Percentiles rank a stretch among this genome's conserved stretches.
Conservation (phyloP, 2,329 filamentous ascomycete species). For the Pseudogymnoascus sp. region DNA sequence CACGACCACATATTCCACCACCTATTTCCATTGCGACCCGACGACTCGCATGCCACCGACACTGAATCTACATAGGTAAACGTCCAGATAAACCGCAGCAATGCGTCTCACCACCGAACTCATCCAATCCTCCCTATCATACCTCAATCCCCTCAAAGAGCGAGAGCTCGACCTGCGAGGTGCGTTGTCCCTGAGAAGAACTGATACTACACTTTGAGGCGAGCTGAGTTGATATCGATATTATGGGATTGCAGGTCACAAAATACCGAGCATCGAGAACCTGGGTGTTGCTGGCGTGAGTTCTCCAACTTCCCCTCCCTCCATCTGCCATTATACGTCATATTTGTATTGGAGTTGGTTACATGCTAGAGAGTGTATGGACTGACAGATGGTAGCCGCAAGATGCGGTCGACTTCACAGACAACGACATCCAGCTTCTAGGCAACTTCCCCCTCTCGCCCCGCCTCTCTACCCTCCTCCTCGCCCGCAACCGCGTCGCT, state of each 20-base stretch:
- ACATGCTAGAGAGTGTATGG: neutral
- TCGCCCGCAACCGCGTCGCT: slow-evolving; percentile 80
- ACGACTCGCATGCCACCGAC: neutral
- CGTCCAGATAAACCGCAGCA: slow-evolving; percentile 24
- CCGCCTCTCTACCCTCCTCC: slow-evolving; percentile 75
- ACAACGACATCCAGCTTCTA: slow-evolving; percentile 88
- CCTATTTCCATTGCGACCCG: neutral
- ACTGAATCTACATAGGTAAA: slow-evolving; percentile 6
- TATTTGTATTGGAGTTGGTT: neutral
- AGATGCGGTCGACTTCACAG: slow-evolving; percentile 95
- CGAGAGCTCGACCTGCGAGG: slow-evolving; percentile 98
- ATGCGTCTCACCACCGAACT: slow-evolving; percentile 97
- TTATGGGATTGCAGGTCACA: slow-evolving; percentile 68
- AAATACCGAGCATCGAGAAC: slow-evolving; percentile 96
- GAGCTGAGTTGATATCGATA: slow-evolving; percentile 76
- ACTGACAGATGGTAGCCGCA: slow-evolving; percentile 53
- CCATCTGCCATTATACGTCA: slow-evolving; percentile 1
- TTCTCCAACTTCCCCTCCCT: slow-evolving; percentile 24
- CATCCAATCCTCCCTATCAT: slow-evolving; percentile 89
- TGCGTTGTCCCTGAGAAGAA: slow-evolving; percentile 79
- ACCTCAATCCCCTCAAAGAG: slow-evolving; percentile 97
- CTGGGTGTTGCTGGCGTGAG: slow-evolving; percentile 84
- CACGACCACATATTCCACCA: neutral
- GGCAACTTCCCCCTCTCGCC: slow-evolving; percentile 90
- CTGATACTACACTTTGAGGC: slow-evolving; percentile 79